Evolutionary conservation across 352 stramenopile species (phyloP).

Genomic region (Phytophthora agathidicida): DNA sequence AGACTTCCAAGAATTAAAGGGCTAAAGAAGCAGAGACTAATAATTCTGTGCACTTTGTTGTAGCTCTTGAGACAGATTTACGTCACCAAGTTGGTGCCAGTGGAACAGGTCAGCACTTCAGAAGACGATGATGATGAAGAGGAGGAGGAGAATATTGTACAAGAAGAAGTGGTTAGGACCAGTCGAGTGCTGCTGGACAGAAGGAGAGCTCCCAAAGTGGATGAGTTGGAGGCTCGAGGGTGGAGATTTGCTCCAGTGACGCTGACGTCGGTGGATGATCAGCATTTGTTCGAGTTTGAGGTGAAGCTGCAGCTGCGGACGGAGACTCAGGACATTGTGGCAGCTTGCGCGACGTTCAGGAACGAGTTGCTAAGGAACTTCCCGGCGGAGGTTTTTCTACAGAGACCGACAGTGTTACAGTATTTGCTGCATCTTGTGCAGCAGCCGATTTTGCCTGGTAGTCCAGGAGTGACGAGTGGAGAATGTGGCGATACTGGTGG

Average conservation of each 20-base stretch:
- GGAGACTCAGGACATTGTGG: conserved; percentile 52
- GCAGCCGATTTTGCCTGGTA: conserved; percentile 55
- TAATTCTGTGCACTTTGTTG: conserved; percentile 14
- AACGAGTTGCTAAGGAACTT: conserved; percentile 69
- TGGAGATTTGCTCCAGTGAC: conserved; percentile 65
- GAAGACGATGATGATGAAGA: neutral
- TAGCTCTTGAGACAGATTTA: conserved; percentile 56
- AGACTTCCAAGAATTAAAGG: neutral
- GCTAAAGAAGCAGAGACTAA: neutral
- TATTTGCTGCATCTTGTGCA: conserved; percentile 70
- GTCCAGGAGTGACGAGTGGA: neutral
- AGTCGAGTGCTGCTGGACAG: neutral
- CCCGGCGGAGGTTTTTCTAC: conserved; percentile 71
- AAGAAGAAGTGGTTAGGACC: neutral
- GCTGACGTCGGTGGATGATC: conserved; percentile 67
- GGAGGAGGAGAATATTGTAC: neutral
- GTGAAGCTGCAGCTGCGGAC: conserved; percentile 68
- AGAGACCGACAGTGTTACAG: conserved; percentile 60
- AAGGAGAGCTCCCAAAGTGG: conserved; percentile 14
- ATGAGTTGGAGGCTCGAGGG: conserved; percentile 39
- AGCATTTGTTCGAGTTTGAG: conserved; percentile 83
- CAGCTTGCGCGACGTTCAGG: conserved; percentile 53
- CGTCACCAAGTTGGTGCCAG: conserved; percentile 16
- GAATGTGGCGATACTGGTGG: neutral
- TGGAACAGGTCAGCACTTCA: neutral